A percentile compares a stretch with the other conserved stretches of the same genome.
These are phyloP conservation scores for Zychaea mexicana DNA, from an alignment of 371 early-diverging fungal species.

Conservation along the genomic window DNA sequence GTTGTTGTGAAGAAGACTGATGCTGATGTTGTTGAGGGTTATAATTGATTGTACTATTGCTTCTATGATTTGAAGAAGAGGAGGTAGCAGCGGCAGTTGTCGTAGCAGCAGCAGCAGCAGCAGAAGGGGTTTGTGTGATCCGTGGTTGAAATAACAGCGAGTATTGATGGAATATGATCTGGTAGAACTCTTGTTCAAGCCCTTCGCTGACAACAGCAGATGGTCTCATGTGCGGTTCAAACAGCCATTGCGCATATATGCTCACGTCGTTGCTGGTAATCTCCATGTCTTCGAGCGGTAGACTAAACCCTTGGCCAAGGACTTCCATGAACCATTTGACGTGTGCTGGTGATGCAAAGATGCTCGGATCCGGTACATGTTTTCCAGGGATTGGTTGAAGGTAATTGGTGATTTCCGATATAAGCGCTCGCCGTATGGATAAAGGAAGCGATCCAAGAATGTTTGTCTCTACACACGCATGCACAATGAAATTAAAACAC, in stretches of 20 bases:
- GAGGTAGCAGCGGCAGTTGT: too few species aligned
- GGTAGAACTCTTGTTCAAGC: slow-evolving; percentile 45
- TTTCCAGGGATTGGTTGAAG: slow-evolving; percentile 46
- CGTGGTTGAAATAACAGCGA: slow-evolving; percentile 75
- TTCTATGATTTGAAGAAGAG: background rate
- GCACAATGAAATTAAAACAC: background rate
- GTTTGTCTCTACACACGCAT: slow-evolving; percentile 55
- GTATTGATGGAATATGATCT: slow-evolving; percentile 76
- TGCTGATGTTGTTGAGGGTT: background rate
- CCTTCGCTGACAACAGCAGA: slow-evolving; percentile 53
- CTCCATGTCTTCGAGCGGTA: slow-evolving; percentile 76
- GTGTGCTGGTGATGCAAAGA: slow-evolving; percentile 69
- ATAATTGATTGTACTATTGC: background rate
- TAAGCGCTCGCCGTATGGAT: slow-evolving; percentile 58
- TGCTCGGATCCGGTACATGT: slow-evolving; percentile 48
- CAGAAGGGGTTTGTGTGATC: slow-evolving; percentile 21
- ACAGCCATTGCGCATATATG: slow-evolving; percentile 77
- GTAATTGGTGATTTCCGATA: slow-evolving; percentile 65
- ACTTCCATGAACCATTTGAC: slow-evolving; percentile 87
- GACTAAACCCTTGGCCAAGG: slow-evolving; percentile 77
- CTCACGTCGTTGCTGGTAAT: slow-evolving; percentile 68
- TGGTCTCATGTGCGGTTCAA: slow-evolving; percentile 66
- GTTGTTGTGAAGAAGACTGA: background rate
- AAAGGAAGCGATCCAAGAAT: slow-evolving; percentile 71
- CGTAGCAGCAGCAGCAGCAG: too few species aligned